phyloP scores from a whole-genome alignment of 805 yeast genomes.

The Cyberlindnera suaveolens region DNA sequence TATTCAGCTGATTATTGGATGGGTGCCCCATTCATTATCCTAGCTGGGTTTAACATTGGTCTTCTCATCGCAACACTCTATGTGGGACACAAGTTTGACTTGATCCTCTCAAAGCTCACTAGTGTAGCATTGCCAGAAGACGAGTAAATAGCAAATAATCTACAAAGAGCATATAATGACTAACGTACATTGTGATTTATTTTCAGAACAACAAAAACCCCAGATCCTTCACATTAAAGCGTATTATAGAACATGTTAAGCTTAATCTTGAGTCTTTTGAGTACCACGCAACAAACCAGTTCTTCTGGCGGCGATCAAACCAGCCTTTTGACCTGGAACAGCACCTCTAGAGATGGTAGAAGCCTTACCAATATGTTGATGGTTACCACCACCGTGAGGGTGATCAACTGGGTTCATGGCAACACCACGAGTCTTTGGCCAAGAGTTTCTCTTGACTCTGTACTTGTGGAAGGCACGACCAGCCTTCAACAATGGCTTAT shows the following conservation, averaged over 20 bases:
- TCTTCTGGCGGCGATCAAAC: conserved; percentile 99
- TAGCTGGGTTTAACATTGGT: conserved; percentile 36
- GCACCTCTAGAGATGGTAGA: conserved; percentile 99
- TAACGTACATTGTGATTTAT: conserved; percentile 19
- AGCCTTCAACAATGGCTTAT: conserved; percentile 99
- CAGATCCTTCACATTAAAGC: conserved; percentile 16
- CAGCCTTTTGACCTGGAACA: conserved; percentile 99
- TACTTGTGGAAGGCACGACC: conserved; percentile 99
- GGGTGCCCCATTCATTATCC: conserved; percentile 52
- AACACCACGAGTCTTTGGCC: conserved; percentile 99
- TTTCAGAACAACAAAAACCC: conserved; percentile 23
- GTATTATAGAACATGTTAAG: conserved; percentile 21
- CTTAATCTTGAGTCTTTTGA: conserved; percentile 81
- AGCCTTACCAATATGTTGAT: conserved; percentile 99
- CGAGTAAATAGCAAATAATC: not conserved
- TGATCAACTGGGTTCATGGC: conserved; percentile 99
- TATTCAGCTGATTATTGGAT: conserved; percentile 48
- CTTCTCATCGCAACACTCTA: conserved; percentile 17
- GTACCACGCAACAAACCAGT: conserved; percentile 99
- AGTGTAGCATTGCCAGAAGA: conserved; percentile 9
- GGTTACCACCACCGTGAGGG: conserved; percentile 99
- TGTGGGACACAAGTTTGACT: conserved; percentile 17
- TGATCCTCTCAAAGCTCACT: conserved; percentile 4
- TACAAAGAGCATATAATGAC: conserved; percentile 1
- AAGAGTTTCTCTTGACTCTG: conserved; percentile 99